Evolutionary conservation across 371 early-diverging fungal genomes (phyloP).

Genomic region (Funneliformis caledonium): DNA sequence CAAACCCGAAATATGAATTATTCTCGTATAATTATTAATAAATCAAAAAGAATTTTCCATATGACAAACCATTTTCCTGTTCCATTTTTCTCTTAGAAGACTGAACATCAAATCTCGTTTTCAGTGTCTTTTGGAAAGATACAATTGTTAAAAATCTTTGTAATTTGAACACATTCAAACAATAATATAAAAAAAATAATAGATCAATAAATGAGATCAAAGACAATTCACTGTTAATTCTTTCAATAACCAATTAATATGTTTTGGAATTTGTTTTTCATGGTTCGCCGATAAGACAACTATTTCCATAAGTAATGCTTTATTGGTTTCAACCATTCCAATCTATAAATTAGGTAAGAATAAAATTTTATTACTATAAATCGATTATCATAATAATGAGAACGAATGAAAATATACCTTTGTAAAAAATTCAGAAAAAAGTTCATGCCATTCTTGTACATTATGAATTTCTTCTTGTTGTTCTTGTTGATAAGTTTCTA

Average conservation of each 20-base stretch:
- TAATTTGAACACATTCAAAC: too few species aligned
- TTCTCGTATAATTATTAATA: background rate
- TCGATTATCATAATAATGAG: background rate
- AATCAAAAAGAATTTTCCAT: background rate
- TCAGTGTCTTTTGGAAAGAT: background rate
- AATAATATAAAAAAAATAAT: background rate
- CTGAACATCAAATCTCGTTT: background rate
- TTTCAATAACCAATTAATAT: slow-evolving; percentile 29
- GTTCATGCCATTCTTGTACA: slow-evolving; percentile 12
- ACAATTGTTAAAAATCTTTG: too few species aligned
- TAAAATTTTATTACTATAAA: background rate
- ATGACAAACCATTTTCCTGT: slow-evolving; percentile 15
- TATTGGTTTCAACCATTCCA: slow-evolving; percentile 21
- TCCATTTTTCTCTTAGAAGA: slow-evolving; percentile 21
- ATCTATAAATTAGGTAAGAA: slow-evolving; percentile 5
- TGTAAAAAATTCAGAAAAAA: background rate
- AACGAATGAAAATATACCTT: background rate
- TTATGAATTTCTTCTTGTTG: background rate
- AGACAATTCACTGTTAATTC: background rate
- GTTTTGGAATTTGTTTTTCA: slow-evolving; percentile 18
- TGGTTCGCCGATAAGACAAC: slow-evolving; percentile 7
- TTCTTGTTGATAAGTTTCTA: background rate
- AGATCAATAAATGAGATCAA: background rate
- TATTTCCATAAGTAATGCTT: slow-evolving; percentile 24
- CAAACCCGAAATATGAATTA: background rate